Evolutionary conservation across 768 basidiomycete genomes (phyloP).

Genomic region (Udeniomyces megalosporus): DNA sequence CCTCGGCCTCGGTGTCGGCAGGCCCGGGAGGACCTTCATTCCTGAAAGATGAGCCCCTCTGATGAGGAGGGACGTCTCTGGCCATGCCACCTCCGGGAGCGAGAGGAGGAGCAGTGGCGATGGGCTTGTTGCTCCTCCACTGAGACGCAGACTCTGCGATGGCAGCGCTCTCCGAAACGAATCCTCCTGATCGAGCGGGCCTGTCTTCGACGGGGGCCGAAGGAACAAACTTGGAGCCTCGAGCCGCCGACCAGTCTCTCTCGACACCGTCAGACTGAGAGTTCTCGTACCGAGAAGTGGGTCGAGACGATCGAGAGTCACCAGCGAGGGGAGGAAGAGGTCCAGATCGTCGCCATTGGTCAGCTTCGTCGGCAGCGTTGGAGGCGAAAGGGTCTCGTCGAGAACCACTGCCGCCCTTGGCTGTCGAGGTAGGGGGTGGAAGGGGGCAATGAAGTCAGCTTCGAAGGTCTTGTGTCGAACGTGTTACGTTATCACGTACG

Average conservation of each 20-base stretch:
- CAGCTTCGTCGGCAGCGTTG: conserved; percentile 51
- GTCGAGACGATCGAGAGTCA: conserved; percentile 32
- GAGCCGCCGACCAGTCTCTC: conserved; percentile 29
- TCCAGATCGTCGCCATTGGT: conserved; percentile 71
- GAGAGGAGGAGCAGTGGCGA: conserved; percentile 21
- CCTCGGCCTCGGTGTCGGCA: conserved; percentile 60
- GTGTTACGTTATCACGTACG: conserved; percentile 39
- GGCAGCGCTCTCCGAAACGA: conserved; percentile 17
- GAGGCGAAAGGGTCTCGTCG: conserved; percentile 33
- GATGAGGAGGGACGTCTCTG: conserved; percentile 26
- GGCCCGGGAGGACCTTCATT: conserved; percentile 18
- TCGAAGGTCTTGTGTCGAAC: no score
- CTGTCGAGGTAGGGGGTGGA: conserved; percentile 31
- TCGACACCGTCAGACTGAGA: conserved; percentile 21
- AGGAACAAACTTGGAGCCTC: conserved; percentile 31
- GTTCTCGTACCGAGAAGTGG: conserved; percentile 18
- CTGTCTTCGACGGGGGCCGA: conserved; percentile 15
- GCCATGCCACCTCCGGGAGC: conserved; percentile 13
- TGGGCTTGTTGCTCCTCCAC: conserved; percentile 28
- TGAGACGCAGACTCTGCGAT: conserved; percentile 24
- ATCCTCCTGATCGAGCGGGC: conserved; percentile 18
- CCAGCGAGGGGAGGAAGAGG: conserved; percentile 43
- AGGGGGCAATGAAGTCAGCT: neutral
- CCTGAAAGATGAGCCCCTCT: conserved; percentile 30
- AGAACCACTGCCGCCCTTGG: conserved; percentile 47